A percentile compares a stretch with the other conserved stretches of the same genome.
phyloP scores from a whole-genome alignment of 73 alveolate genomes.

The Uronychia binucleata region DNA sequence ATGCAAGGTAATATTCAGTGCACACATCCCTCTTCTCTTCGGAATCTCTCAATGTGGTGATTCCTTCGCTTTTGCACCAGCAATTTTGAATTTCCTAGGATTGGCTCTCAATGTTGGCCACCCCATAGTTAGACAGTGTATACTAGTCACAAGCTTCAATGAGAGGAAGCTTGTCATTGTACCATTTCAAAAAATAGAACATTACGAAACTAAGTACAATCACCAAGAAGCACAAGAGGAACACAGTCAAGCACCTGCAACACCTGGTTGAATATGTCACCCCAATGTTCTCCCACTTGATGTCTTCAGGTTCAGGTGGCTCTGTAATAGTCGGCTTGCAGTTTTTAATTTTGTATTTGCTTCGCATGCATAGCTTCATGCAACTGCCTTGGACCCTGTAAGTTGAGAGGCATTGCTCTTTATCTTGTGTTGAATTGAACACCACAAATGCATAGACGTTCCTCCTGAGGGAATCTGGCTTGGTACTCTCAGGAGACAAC shows the following conservation, averaged over 20 bases:
- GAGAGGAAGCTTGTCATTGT: neutral
- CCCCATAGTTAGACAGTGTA: neutral
- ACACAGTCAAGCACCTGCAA: neutral
- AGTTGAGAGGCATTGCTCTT: neutral
- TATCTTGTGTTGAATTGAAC: neutral
- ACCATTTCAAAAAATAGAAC: neutral
- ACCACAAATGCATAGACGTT: neutral
- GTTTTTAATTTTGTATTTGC: neutral
- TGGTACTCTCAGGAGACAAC: neutral
- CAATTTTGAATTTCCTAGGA: neutral
- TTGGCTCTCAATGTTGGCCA: neutral
- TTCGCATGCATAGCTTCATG: neutral
- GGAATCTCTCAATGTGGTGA: neutral
- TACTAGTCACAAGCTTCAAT: neutral
- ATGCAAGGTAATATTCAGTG: neutral
- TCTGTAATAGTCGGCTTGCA: neutral
- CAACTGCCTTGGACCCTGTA: neutral
- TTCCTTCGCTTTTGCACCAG: neutral
- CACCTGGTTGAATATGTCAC: neutral
- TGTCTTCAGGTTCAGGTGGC: constrained; percentile 1
- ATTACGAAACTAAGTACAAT: neutral
- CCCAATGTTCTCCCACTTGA: constrained; percentile 6
- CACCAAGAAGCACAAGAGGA: neutral
- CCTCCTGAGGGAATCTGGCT: neutral
- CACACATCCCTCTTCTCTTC: neutral